Conservation (phyloP, 23 red algal species). For the Gracilariopsis chorda region DNA sequence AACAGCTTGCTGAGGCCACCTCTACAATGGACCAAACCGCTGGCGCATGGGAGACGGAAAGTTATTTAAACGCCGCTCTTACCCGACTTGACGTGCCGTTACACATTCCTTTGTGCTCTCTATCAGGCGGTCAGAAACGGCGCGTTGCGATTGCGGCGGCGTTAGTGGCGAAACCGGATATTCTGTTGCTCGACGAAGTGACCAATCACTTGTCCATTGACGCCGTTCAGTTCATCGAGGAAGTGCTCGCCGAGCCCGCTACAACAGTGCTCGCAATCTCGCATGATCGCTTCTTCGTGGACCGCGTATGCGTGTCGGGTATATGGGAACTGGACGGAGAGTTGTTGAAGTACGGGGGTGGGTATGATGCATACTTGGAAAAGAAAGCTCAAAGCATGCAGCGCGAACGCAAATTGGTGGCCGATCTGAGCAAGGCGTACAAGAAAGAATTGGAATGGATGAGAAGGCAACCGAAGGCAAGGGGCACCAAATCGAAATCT, state of each 20-base stretch:
- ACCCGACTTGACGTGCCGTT: constrained; percentile 11
- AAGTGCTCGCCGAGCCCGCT: constrained; percentile 41
- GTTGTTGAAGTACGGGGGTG: constrained; percentile 31
- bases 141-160: constrained; percentile 81
- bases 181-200: constrained; percentile 90
- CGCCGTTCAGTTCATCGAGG: constrained; percentile 80
- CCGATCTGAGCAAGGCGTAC: constrained; percentile 12
- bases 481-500: constrained; percentile 63
- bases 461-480: constrained; percentile 67
- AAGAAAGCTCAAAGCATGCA: constrained; percentile 44
- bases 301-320: constrained; percentile 49
- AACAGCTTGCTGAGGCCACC: constrained; percentile 16
- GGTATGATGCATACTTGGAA: constrained; percentile 75
- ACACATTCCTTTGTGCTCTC: constrained; percentile 16
- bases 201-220: constrained; percentile 94
- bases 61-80: constrained; percentile 42
- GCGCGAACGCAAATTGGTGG: constrained; percentile 5
- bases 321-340: constrained; percentile 86
- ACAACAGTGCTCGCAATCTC: constrained; percentile 78
- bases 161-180: constrained; percentile 68
- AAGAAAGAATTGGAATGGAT: constrained; percentile 90
- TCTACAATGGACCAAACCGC: constrained; percentile 32
- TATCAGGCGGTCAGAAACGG: constrained; percentile 86
- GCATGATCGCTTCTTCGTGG: constrained; percentile 83
- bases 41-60: constrained; percentile 70